A percentile compares a stretch with the other conserved stretches of the same genome.
Evolutionary conservation across 1,139 yeast species (phyloP).

Genomic region (Taphrina flavorubra): DNA sequence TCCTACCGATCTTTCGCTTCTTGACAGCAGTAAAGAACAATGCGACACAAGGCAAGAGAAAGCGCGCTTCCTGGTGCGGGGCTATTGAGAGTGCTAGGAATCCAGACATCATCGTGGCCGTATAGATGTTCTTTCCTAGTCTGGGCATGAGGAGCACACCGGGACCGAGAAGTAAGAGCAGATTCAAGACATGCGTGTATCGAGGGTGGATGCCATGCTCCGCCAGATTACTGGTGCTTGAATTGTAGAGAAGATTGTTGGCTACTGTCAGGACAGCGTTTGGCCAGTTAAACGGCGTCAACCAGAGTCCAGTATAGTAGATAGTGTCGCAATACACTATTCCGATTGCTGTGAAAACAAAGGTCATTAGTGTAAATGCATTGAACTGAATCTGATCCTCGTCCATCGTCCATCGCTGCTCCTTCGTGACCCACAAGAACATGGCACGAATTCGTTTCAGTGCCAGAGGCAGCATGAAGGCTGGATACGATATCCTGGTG

Average conservation of each 20-base stretch:
- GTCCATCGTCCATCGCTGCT: conserved; percentile 49
- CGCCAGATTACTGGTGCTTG: conserved; percentile 63
- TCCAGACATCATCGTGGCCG: conserved; percentile 57
- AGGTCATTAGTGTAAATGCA: conserved; percentile 43
- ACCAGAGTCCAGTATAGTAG: conserved; percentile 47
- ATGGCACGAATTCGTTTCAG: conserved; percentile 48
- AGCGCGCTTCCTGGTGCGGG: conserved; percentile 92
- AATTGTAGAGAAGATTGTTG: conserved; percentile 76
- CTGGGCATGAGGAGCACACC: conserved; percentile 52
- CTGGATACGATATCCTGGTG: conserved; percentile 82
- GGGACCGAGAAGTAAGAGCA: conserved; percentile 86
- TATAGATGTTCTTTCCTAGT: conserved; percentile 43
- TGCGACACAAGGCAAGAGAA: conserved; percentile 78
- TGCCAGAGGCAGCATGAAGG: conserved; percentile 61
- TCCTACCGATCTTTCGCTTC: neutral
- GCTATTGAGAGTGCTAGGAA: conserved; percentile 65
- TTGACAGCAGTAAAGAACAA: conserved; percentile 65
- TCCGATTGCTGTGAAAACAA: conserved; percentile 51
- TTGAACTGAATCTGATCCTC: conserved; percentile 44
- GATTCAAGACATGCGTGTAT: conserved; percentile 73
- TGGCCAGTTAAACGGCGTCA: conserved; percentile 42
- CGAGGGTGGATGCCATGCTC: conserved; percentile 83
- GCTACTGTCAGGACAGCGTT: conserved; percentile 68
- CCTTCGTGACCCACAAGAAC: conserved; percentile 48
- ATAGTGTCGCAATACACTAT: conserved; percentile 65